A percentile compares a stretch with the other conserved stretches of the same genome.
Conservation (phyloP, 495 filamentous ascomycete genomes). For the Echria macrotheca region DNA sequence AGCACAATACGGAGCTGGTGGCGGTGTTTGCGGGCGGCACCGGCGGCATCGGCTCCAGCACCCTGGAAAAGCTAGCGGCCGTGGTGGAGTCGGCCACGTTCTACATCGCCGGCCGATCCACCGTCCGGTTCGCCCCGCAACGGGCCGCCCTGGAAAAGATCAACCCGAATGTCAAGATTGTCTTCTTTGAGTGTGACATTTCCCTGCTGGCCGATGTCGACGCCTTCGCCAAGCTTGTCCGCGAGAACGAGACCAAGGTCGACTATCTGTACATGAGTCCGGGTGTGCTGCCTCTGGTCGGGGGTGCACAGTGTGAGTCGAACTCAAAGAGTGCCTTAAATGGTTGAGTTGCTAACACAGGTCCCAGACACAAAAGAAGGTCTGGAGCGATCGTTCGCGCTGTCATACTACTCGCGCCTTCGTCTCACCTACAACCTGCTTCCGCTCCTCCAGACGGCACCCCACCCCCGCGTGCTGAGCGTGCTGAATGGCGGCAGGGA, state of each 20-base stretch:
- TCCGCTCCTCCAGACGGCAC: constrained; percentile 10
- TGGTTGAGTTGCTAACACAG: too few relatives aligned
- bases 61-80: constrained; percentile 14
- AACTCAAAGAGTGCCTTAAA: too few relatives aligned
- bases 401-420: constrained; percentile 20
- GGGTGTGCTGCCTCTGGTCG: constrained; percentile 13
- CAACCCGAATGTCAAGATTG: constrained; percentile 12
- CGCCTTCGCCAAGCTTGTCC: constrained; percentile 6
- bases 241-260: constrained; percentile 5
- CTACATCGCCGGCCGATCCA: constrained; percentile 20
- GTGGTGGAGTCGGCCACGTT: constrained; percentile 21
- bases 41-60: constrained; percentile 21
- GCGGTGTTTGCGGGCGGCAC: constrained; percentile 27
- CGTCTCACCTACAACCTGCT: constrained; percentile 15
- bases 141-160: constrained; percentile 2
- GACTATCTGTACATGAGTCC: constrained; percentile 24
- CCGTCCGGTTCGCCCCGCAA: constrained; percentile 4
- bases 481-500: constrained; percentile 20
- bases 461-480: constrained; percentile 15
- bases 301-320: too few relatives aligned
- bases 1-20: too few relatives aligned
- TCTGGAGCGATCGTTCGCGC: constrained; percentile 8
- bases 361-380: too few relatives aligned
- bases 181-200: constrained; percentile 19
- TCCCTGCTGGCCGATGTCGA: constrained; percentile 21